A percentile compares a stretch with the other conserved stretches of the same genome.
phyloP scores from a whole-genome alignment of 2,329 filamentous ascomycete genomes.

The Exophiala lecanii-corni region DNA sequence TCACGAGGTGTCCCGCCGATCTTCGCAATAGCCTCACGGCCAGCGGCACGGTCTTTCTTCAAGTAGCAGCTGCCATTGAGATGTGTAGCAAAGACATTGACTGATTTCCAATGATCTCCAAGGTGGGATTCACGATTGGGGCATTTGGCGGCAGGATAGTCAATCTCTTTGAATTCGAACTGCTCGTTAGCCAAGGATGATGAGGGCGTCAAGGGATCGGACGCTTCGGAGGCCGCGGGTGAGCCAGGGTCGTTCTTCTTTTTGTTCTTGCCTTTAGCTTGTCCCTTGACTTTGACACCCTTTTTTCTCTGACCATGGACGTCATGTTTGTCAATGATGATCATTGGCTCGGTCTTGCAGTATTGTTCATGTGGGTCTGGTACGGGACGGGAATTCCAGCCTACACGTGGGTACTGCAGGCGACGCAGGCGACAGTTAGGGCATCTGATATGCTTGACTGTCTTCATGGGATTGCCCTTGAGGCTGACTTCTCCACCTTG shows the following conservation, averaged over 20 bases:
- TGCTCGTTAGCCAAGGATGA: constrained; percentile 24
- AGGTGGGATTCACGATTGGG: constrained; percentile 27
- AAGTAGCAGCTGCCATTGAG: constrained; percentile 27
- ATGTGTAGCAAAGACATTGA: constrained; percentile 28
- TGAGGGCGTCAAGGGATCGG: constrained; percentile 25
- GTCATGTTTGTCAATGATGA: constrained; percentile 54
- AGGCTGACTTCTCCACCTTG: constrained; percentile 51
- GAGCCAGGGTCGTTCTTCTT: constrained; percentile 38
- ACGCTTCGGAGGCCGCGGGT: constrained; percentile 29
- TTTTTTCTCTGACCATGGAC: constrained; percentile 49
- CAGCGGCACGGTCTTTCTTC: constrained; percentile 24
- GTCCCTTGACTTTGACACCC: constrained; percentile 27
- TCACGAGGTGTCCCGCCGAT: constrained; percentile 26
- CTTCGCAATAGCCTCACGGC: constrained; percentile 26
- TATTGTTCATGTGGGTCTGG: constrained; percentile 49
- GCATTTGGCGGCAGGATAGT: constrained; percentile 27
- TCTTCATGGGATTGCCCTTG: constrained; percentile 56
- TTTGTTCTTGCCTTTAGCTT: constrained; percentile 42
- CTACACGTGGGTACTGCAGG: constrained; percentile 53
- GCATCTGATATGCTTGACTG: constrained; percentile 56
- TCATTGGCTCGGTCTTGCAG: constrained; percentile 57
- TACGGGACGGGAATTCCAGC: constrained; percentile 44
- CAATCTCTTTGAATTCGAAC: constrained; percentile 28
- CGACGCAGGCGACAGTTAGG: constrained; percentile 57
- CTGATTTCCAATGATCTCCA: constrained; percentile 28